Conservation (phyloP, 192 early-diverging fungal species). For the Gryganskiella cystojenkinii region DNA sequence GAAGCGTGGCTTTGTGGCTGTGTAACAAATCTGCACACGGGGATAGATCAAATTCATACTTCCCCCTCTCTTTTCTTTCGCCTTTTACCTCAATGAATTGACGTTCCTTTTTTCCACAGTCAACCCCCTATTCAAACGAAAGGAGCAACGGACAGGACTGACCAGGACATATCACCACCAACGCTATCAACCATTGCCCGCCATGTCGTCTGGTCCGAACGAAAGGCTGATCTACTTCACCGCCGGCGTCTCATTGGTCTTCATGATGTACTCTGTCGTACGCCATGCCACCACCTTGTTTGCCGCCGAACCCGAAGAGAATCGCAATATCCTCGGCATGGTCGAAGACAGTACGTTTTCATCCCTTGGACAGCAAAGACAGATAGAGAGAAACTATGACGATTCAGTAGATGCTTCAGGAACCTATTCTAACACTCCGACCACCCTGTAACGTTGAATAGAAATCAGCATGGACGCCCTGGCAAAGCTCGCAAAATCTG, state of each 20-base stretch:
- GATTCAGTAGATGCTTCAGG: no score
- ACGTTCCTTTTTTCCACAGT: neutral
- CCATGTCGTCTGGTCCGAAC: constrained; percentile 35
- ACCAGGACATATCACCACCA: neutral
- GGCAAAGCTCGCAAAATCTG: constrained; percentile 57
- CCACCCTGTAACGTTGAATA: neutral
- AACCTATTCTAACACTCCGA: no score
- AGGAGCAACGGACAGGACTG: neutral
- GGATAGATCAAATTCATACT: no score
- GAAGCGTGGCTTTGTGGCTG: no score
- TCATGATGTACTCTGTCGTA: constrained; percentile 52
- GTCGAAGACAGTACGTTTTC: constrained; percentile 46
- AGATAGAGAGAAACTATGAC: no score
- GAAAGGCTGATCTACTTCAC: constrained; percentile 50
- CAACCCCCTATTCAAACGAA: no score
- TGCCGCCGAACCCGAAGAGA: constrained; percentile 32
- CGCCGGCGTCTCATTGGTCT: constrained; percentile 45
- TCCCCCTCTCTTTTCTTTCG: no score
- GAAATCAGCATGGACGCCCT: constrained; percentile 61
- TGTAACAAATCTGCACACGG: no score
- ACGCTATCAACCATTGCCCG: neutral
- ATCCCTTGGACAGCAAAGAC: neutral
- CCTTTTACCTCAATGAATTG: no score
- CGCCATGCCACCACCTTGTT: constrained; percentile 51
- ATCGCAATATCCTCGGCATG: constrained; percentile 47